Evolutionary conservation across 495 filamentous ascomycete species (phyloP).

Genomic region (Talaromyces thailandensis): DNA sequence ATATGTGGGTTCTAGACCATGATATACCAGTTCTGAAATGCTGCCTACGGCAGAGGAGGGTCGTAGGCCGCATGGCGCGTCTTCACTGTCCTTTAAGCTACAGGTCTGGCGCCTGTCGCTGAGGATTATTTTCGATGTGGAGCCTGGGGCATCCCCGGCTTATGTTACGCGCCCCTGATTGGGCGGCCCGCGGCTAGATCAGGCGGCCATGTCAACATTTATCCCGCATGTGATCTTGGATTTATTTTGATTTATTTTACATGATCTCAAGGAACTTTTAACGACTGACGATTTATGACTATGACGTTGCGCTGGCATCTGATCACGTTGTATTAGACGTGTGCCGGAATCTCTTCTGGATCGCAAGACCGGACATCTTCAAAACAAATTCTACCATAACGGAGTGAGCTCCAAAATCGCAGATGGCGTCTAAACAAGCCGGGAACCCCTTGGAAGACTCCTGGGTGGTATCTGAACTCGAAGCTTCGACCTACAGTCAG

Average conservation of each 20-base stretch:
- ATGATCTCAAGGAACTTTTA: not conserved
- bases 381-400: not conserved
- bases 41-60: constrained; percentile 1
- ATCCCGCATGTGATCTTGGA: constrained; percentile 4
- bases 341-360: not conserved
- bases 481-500: not conserved
- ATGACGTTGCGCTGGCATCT: not conserved
- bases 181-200: not conserved
- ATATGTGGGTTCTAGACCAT: not conserved
- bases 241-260: not conserved
- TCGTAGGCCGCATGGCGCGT: constrained; percentile 1
- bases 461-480: constrained; percentile 6
- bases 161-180: not conserved
- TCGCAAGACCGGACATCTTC: not conserved
- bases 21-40: not conserved
- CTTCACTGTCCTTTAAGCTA: not conserved
- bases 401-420: not conserved
- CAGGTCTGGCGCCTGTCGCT: not conserved
- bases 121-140: not conserved
- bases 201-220: constrained; percentile 1
- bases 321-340: not conserved
- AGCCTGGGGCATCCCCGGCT: not conserved
- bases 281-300: not conserved
- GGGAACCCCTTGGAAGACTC: not conserved
- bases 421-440: not conserved